Evolutionary conservation across 371 early-diverging fungal genomes (phyloP), one percentile per base, ranked within the genome.

Genomic region (Mortierella sp.): DNA sequence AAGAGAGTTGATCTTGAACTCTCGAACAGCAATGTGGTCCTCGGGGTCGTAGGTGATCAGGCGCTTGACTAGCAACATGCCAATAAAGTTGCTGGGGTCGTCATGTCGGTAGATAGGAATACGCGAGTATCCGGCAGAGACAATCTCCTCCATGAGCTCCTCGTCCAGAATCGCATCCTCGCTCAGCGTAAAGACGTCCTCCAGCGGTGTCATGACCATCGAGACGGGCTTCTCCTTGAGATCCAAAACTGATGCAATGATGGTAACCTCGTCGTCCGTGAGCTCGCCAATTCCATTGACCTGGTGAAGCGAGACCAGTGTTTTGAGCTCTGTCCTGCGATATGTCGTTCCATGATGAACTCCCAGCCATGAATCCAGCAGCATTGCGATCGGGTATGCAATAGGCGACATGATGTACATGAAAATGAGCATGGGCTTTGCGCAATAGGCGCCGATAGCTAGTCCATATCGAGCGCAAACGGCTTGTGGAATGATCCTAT

Each of bases 241-340:
- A 74, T 98, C 98, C 70, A 98, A 88, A 0, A 97, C 98, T 21
- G 97, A 97, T 19, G 95, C 91, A 83, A 99, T 95, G 59, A 98
- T 97, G 3, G 95, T 94, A 13, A 98, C 98, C 83, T 98, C 98
- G 87, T 99, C 99, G 11, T 91, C 87, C 1, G 96, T 95, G 74
- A 99, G 85, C 14, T 94, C 95, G 8, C 97, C 98, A n/a, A 92
- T 94, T 54, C 96, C 94, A 14, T 91, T 94, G 26, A 94, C 92
- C 69, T 93, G 95, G 82, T 98, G 97, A 34, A 98, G 86, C 0
- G 95, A 92, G 1, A 99, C 97, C 21, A 99, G 90, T 48, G 97
- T 96, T 82, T 97, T 98, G 11, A 98, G 91, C 76, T 98, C 97
- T 79, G 92, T 89, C 70, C 95, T 91, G 59, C 95, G 90, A 84